phyloP scores from a whole-genome alignment of 75 land plant genomes.

The Sequoiadendron giganteum region DNA sequence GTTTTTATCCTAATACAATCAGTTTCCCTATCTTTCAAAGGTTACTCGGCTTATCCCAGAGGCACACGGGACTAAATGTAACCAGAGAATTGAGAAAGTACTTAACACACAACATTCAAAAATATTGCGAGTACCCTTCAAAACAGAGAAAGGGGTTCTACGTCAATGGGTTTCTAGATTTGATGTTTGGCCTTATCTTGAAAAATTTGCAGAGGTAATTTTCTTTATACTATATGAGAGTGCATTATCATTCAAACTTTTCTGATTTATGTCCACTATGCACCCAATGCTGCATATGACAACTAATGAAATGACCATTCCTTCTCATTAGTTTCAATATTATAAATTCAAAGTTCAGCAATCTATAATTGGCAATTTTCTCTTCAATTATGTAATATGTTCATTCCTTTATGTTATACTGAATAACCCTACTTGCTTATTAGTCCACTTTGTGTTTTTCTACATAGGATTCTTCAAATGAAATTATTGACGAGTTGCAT shows the following conservation, averaged over 20 bases:
- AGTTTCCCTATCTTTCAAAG: slow-evolving; percentile 18
- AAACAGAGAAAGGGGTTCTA: slow-evolving; percentile 44
- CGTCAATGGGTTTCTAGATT: slow-evolving; percentile 67
- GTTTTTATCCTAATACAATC: neutral
- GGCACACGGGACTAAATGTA: slow-evolving; percentile 59
- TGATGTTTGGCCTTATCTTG: slow-evolving; percentile 76
- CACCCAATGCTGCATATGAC: neutral
- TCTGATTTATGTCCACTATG: neutral
- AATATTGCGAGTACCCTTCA: slow-evolving; percentile 65
- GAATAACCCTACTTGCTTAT: neutral
- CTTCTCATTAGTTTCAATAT: neutral
- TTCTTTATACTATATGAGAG: neutral
- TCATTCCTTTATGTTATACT: neutral
- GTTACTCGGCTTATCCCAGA: slow-evolving; percentile 70
- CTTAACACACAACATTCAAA: slow-evolving; percentile 47
- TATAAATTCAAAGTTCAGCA: neutral
- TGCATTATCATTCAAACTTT: neutral
- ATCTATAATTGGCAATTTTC: neutral
- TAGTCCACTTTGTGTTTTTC: neutral
- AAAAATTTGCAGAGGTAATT: slow-evolving; percentile 57
- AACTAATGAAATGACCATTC: neutral
- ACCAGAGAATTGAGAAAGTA: slow-evolving; percentile 54
- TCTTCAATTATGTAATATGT: neutral
- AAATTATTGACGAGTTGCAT: slow-evolving; percentile 44
- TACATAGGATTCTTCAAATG: slow-evolving; percentile 57